Percentiles rank a stretch among this genome's conserved stretches.
Evolutionary conservation across 768 basidiomycete species (phyloP).

Genomic region (Basidioascus undulatus): DNA sequence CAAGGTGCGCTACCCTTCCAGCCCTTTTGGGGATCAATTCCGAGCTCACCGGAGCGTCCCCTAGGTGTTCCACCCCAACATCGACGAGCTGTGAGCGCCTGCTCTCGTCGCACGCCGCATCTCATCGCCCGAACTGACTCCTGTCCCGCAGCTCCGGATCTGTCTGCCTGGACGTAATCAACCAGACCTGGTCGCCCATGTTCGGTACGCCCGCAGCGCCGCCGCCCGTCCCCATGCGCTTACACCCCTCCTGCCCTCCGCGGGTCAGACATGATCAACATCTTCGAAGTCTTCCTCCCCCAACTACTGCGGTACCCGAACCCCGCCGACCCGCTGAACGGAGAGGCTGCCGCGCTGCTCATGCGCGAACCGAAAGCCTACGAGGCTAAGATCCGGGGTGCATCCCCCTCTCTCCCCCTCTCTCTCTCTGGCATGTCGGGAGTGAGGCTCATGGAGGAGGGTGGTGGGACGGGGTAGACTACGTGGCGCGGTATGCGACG

Average conservation of each 20-base stretch:
- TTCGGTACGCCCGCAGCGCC: slow-evolving; percentile 50
- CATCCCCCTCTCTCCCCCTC: slow-evolving; percentile 11
- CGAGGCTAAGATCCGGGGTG: slow-evolving; percentile 77
- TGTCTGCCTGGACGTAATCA: slow-evolving; percentile 94
- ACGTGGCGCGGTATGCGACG: slow-evolving; percentile 83
- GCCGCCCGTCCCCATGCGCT: background rate
- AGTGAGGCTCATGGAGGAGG: too few species aligned
- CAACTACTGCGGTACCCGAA: slow-evolving; percentile 95
- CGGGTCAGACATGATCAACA: slow-evolving; percentile 83
- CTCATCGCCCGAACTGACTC: slow-evolving; percentile 6
- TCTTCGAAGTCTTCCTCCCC: slow-evolving; percentile 93
- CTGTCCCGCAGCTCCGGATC: slow-evolving; percentile 57
- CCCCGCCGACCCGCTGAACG: slow-evolving; percentile 91
- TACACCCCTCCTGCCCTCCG: background rate
- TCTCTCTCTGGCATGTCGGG: too few species aligned
- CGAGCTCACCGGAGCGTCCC: background rate
- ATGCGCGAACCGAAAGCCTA: slow-evolving; percentile 97
- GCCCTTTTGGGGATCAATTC: too few species aligned
- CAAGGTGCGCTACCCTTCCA: too few species aligned
- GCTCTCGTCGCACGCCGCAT: background rate
- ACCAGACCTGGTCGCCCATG: slow-evolving; percentile 99
- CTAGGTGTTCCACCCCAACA: slow-evolving; percentile 31
- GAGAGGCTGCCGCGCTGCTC: slow-evolving; percentile 86
- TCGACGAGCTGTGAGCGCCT: slow-evolving; percentile 71
- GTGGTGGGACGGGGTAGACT: too few species aligned